Evolutionary conservation across 164 flowering plant species (phyloP).

Genomic region (Magnolia sinica): DNA sequence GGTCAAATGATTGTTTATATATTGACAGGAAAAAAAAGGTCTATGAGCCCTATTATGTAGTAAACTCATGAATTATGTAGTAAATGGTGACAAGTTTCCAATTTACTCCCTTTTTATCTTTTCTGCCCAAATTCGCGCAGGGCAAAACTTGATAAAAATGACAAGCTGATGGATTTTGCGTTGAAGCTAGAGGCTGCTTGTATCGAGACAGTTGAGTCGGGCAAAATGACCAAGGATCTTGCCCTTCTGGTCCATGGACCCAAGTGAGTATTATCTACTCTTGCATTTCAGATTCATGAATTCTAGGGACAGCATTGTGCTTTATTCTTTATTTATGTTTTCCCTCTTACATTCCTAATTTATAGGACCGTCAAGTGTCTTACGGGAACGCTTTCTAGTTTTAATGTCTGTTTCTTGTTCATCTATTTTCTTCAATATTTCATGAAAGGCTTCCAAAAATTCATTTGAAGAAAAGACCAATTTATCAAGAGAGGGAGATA

Average conservation of each 20-base stretch:
- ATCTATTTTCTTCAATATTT: no score
- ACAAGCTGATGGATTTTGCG: constrained; percentile 64
- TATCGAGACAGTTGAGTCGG: constrained; percentile 85
- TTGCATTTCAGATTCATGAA: background rate
- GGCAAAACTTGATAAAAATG: constrained; percentile 74
- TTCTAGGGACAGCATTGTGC: background rate
- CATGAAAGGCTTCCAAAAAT: no score
- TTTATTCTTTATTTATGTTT: background rate
- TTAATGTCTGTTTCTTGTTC: no score
- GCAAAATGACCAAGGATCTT: constrained; percentile 98
- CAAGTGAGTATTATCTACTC: constrained; percentile 29
- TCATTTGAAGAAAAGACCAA: no score
- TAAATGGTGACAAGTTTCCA: no score
- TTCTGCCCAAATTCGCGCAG: constrained; percentile 24
- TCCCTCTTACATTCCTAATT: background rate
- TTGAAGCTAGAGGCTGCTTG: constrained; percentile 77
- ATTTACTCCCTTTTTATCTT: background rate
- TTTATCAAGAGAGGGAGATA: no score
- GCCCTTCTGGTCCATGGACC: constrained; percentile 74
- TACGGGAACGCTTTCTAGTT: no score
- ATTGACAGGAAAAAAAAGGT: no score
- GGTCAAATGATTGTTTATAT: no score
- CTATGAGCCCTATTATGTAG: no score
- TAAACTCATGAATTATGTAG: no score
- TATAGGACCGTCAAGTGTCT: background rate